Evolutionary conservation across 2,329 filamentous ascomycete genomes (phyloP), one percentile per base, ranked within the genome.

Genomic region (Cladosporium sp.): DNA sequence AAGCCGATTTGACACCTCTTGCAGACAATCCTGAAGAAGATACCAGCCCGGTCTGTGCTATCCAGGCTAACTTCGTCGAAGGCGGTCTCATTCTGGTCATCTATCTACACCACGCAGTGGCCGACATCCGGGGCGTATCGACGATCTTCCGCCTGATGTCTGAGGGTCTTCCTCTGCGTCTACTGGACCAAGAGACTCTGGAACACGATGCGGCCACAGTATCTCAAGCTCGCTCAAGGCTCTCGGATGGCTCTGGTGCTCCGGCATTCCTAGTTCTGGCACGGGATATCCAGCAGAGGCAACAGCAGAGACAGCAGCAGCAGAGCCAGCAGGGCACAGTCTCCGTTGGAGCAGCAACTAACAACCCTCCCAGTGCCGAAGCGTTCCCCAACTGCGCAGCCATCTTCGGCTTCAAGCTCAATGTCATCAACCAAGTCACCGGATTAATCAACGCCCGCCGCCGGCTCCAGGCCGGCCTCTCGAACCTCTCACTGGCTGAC

Each of bases 41-140:
- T 2, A 29, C 19, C 12, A 52, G 29, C n/a, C 52, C 56, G 8
- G 52, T 47, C n/a, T 59, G 60, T 34, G 51, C 56, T 6, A 53
- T 59, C 9, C 59, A 60, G 22, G 56, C 51, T 7, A 59, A 49
- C 41, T 56, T 60, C 51, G 50, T 61, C 50, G 15, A 52, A 7
- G 56, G 55, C 18, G 59, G 58, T 17, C 51, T 61, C 7, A 19
- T 63, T 20, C 47, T 61, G 7, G 52, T 50, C 17, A 38, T 63
- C 22, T 58, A 48, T 34, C 36, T 63, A 2, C 56, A 61, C 29
- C 55, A 59, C 22, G 51, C 54, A 1, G 55, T 60, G 3, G 56
- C 54, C 5, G 58, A 61, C 43, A 48, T 55, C 20, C 20, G 50
- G 4, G 52, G 57, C 5, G 29, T 62, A 6, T 45, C 38, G 20